Evolutionary conservation across 352 stramenopile genomes (phyloP).

Genomic region (Hyphochytrium catenoides): DNA sequence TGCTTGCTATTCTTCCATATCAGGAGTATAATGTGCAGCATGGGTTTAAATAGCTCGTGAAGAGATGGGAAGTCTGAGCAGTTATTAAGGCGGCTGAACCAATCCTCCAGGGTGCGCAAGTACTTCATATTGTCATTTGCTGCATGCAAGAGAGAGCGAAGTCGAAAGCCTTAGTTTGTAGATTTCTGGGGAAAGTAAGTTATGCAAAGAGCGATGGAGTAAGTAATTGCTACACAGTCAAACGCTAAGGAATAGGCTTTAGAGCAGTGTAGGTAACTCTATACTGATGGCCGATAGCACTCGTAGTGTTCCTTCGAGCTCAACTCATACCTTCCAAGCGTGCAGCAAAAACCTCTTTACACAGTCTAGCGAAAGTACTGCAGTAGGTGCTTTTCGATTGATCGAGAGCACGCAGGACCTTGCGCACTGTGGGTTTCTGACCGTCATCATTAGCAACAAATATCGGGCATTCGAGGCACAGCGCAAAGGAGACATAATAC

Average conservation of each 20-base stretch:
- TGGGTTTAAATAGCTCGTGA: slow-evolving; percentile 84
- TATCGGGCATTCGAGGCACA: too few relatives aligned
- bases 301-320: too few relatives aligned
- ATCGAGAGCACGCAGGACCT: slow-evolving; percentile 82
- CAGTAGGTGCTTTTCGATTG: slow-evolving; percentile 89
- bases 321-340: slow-evolving; percentile 80
- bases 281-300: too few relatives aligned
- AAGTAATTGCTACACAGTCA: too few relatives aligned
- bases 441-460: too few relatives aligned
- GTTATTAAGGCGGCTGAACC: slow-evolving; percentile 84
- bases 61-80: slow-evolving; percentile 80
- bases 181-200: too few relatives aligned
- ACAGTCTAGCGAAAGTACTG: slow-evolving; percentile 82
- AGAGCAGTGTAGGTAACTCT: too few relatives aligned
- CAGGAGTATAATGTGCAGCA: slow-evolving; percentile 90
- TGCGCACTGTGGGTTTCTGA: slow-evolving; percentile 62
- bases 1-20: slow-evolving; percentile 98
- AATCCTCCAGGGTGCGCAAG: slow-evolving; percentile 81
- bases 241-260: slow-evolving; percentile 57
- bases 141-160: too few relatives aligned
- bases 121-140: slow-evolving; percentile 97
- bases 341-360: slow-evolving; percentile 89
- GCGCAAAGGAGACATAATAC: too few relatives aligned
- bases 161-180: too few relatives aligned
- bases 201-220: too few relatives aligned